Conservation (phyloP, 169 alveolate species). For the Plasmodium blacklocki region DNA sequence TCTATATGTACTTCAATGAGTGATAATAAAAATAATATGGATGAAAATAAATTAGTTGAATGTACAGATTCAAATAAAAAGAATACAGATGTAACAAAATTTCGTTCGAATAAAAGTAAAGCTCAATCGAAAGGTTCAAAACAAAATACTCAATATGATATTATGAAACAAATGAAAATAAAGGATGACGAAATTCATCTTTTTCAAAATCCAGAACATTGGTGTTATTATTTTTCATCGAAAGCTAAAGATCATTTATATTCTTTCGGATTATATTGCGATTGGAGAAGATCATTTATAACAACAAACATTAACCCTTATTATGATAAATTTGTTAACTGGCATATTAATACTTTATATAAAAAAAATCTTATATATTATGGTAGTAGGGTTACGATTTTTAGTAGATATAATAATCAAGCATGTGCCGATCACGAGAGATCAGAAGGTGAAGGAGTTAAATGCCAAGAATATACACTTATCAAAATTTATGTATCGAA, state of each 20-base stretch:
- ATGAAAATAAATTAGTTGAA: neutral
- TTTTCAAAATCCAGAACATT: constrained; percentile 96
- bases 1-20: neutral
- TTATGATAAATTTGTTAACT: constrained; percentile 95
- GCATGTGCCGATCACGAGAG: constrained; percentile 99
- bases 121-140: constrained; percentile 90
- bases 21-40: neutral
- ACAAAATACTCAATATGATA: constrained; percentile 92
- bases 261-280: constrained; percentile 88
- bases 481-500: constrained; percentile 92
- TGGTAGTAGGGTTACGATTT: constrained; percentile 95
- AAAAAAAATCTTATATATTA: constrained; percentile 79
- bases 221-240: constrained; percentile 99
- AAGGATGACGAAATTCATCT: constrained; percentile 94
- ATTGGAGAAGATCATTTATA: constrained; percentile 99
- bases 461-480: constrained; percentile 98
- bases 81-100: constrained; percentile 78
- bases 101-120: constrained; percentile 88
- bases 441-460: constrained; percentile 89
- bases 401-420: constrained; percentile 94
- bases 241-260: constrained; percentile 94
- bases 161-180: constrained; percentile 94
- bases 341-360: constrained; percentile 98
- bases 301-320: constrained; percentile 99
- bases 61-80: neutral